Evolutionary conservation across 257 asterid species (phyloP), one percentile per base, ranked within the genome.

Genomic region (Euphrasia confusa): DNA sequence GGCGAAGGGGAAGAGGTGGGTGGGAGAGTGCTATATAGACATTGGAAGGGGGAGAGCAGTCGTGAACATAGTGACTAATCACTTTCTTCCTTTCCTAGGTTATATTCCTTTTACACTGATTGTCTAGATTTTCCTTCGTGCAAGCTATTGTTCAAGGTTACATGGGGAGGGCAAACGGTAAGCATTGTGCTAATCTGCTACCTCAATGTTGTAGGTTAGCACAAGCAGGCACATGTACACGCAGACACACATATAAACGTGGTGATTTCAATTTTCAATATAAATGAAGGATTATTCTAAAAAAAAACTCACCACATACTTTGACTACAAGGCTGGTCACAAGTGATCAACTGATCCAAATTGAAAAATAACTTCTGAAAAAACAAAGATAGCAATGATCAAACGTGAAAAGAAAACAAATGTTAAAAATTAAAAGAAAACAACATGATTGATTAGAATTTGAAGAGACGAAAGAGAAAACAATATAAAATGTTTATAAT

Each of bases 351-450:
- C 67, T 60, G 82, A 80, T 93, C 99, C 87, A 92, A 64, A 72
- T 76, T 80, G 80, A 65, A 89, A 78, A 89, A 82, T 64, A 92
- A 63, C 64, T 83, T 80, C 99, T 92, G 97, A 52, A 80, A 72
- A 66, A 32, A 32, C 62, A 73, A 64, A 67, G 49, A 45, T 70
- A 28, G 54, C 59, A 67, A 42, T 54, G 59, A 62, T 65, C 65
- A 73, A 24, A 72, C 3, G 26, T 65, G 63, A 50, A 63, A 64
- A 60, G 49, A 62, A 71, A 32, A 65, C 3, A 55, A 61, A 21
- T 33, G 62, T 21, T 21, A 21, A 21, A 21, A 21, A 21, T 32
- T 50, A 61, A 55, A 68, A 44, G 35, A 69, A 62, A 49, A 40
- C 6, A 66, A 26, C 37, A 58, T 8, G 24, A 71, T 24, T 48